Evolutionary conservation across 805 yeast genomes (phyloP).

Genomic region (Cyberlindnera galapagoensis): DNA sequence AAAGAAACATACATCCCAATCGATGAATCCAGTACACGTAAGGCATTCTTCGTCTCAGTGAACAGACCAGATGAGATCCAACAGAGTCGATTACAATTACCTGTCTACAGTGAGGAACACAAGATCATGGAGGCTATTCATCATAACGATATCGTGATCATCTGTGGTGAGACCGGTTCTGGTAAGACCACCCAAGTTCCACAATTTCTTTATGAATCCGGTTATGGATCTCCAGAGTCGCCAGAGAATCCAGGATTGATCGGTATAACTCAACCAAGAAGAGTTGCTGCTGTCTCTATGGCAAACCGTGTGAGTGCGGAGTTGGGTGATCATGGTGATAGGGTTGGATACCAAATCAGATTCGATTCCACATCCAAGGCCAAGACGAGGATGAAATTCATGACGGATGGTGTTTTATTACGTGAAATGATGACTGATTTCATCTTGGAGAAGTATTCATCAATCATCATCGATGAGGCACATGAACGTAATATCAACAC

Average conservation of each 20-base stretch:
- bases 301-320: constrained; percentile 74
- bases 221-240: constrained; percentile 58
- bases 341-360: constrained; percentile 77
- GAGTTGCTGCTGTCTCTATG: constrained; percentile 93
- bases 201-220: constrained; percentile 89
- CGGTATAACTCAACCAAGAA: constrained; percentile 92
- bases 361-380: constrained; percentile 63
- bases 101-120: constrained; percentile 89
- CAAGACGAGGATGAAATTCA: constrained; percentile 72
- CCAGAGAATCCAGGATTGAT: constrained; percentile 84
- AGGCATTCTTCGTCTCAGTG: constrained; percentile 63
- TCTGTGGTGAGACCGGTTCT: constrained; percentile 98
- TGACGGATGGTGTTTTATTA: constrained; percentile 92
- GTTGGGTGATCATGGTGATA: constrained; percentile 60
- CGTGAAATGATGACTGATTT: constrained; percentile 92
- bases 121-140: constrained; percentile 92
- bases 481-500: constrained; percentile 96
- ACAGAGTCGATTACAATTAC: constrained; percentile 60
- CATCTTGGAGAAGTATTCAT: constrained; percentile 72
- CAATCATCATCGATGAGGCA: constrained; percentile 91
- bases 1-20: constrained; percentile 59
- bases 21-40: constrained; percentile 41
- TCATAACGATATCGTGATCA: constrained; percentile 82
- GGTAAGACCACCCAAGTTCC: constrained; percentile 99
- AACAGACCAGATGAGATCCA: constrained; percentile 64